These are phyloP conservation scores for Globisporangium cederbergense DNA, from an alignment of 352 stramenopile genomes.

Conservation along the genomic window DNA sequence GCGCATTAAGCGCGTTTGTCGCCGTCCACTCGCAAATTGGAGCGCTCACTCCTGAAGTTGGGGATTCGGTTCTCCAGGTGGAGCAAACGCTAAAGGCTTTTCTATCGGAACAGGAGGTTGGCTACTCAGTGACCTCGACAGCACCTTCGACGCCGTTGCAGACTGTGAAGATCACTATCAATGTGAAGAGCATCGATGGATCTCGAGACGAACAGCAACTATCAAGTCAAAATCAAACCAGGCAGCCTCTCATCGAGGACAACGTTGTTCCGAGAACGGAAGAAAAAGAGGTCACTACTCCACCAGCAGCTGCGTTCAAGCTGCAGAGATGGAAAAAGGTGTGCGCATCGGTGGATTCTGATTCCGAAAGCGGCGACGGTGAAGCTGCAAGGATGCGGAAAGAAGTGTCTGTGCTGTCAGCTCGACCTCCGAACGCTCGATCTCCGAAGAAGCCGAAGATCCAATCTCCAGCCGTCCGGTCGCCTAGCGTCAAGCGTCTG, in stretches of 20 bases:
- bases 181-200: not conserved
- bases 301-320: conserved; percentile 24
- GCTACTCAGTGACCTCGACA: not conserved
- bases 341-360: conserved; percentile 48
- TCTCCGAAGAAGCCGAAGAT: not conserved
- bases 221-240: not conserved
- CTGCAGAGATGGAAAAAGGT: conserved; percentile 31
- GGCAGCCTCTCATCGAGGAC: conserved; percentile 4
- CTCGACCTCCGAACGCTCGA: not conserved
- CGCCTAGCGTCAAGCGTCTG: not conserved
- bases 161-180: not conserved
- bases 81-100: conserved; percentile 60
- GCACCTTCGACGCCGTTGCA: not conserved
- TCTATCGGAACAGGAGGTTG: conserved; percentile 6
- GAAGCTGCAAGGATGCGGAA: not conserved
- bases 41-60: conserved; percentile 62
- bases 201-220: not conserved
- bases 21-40: conserved; percentile 77
- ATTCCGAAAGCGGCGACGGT: conserved; percentile 21
- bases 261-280: not conserved
- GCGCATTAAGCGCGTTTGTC: conserved; percentile 58
- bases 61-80: conserved; percentile 58
- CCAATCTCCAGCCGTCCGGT: not conserved
- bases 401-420: not conserved
- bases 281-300: conserved; percentile 9